Evolutionary conservation across 441 rosid species (phyloP).

Genomic region (Croton laevigatus): DNA sequence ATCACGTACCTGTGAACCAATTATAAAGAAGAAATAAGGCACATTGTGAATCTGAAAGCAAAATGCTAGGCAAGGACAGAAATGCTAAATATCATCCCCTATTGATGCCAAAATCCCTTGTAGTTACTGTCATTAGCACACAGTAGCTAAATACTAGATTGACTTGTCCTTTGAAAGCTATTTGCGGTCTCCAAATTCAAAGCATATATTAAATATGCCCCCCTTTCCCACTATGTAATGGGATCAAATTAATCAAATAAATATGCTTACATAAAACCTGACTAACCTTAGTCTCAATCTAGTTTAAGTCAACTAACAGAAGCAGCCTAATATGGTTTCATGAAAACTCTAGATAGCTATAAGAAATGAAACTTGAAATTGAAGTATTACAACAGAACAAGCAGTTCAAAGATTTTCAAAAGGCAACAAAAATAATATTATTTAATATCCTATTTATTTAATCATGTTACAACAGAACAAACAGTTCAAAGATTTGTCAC

Average conservation of each 20-base stretch:
- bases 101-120: background rate
- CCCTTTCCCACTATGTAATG: background rate
- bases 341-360: background rate
- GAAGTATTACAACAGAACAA: background rate
- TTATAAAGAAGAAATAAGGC: slow-evolving; percentile 1
- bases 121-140: background rate
- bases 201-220: background rate
- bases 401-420: background rate
- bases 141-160: background rate
- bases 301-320: background rate
- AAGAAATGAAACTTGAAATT: background rate
- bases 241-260: background rate
- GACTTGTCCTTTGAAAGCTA: background rate
- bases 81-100: background rate
- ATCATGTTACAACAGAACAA: too few relatives aligned
- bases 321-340: background rate
- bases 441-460: too few relatives aligned
- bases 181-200: background rate
- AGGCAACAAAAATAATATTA: background rate
- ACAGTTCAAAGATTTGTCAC: too few relatives aligned
- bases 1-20: slow-evolving; percentile 63
- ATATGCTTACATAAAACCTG: background rate
- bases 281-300: background rate
- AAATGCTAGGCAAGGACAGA: background rate
- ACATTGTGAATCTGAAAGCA: slow-evolving; percentile 6